Base-by-base conservation (phyloP, 2,329 filamentous ascomycete species). In the Colletotrichum horii region DNA sequence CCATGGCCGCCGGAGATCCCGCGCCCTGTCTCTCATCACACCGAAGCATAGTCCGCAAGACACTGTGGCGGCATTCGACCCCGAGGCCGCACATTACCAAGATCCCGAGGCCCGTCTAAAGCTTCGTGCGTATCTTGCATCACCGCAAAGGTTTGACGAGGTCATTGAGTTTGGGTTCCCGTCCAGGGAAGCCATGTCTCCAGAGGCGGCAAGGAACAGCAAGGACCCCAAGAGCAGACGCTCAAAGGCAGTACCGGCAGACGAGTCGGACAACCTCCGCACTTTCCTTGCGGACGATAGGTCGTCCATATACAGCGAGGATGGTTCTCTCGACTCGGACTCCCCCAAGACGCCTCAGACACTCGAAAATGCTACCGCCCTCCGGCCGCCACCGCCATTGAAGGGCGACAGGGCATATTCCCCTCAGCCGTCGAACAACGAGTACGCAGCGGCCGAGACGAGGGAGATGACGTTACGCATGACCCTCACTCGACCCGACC, bases 391-490 rank as follows among this genome's bases (percentile, higher is more conserved):
- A 36, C 79, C 83, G 32, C 79, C 81, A 24, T 77, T 79, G 26
- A 77, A 76, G 60, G 74, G 80, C 32, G 73, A 72, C 19, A 69
- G 64, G 26, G 24, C 22, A 3, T 79, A 81, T 68, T 79, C 81
- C 43, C 77, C 79, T 73, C 85, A 85, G 76, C 78, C 80, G n/a
- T 81, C 85, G 6, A 82, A 12, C 43, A 48, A 81, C 48, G 87
- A 87, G 73, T 89, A 89, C 79, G 84, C 87, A 14, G 72, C 71
- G 14, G 52, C 89, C 0, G 89, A 90, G 38, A 93, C 91, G 71
- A 91, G 96, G 38, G 96, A 98, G 83, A 98, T 98, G 96, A 98
- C 97, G 4, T 86, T 98, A 65, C 94, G 96, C 65, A 98, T 98
- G 96, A 98, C 96, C 0, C 89, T 98, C 70, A 98, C 97, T 5